Evolutionary conservation across 2,329 filamentous ascomycete species (phyloP).

Genomic region (Cercospora brassicicola): DNA sequence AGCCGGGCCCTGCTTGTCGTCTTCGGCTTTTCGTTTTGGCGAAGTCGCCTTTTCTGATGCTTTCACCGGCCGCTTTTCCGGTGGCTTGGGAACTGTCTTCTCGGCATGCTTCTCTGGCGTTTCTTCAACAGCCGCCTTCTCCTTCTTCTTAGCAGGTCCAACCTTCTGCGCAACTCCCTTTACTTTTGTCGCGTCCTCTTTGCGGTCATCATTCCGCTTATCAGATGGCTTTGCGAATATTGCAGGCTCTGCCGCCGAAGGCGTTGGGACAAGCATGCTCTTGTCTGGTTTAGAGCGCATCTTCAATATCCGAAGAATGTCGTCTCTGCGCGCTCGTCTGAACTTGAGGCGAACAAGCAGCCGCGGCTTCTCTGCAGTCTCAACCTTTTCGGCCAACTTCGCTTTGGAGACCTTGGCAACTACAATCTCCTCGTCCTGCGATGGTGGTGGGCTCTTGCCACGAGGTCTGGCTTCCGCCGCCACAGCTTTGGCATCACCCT

Average conservation of each 20-base stretch:
- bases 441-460: constrained; percentile 20
- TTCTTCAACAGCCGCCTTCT: constrained; percentile 15
- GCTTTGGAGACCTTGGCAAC: constrained; percentile 20
- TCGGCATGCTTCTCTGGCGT: constrained; percentile 2
- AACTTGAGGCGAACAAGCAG: constrained; percentile 36
- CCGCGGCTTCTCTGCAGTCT: constrained; percentile 15
- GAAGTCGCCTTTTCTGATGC: constrained; percentile 17
- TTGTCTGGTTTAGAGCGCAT: constrained; percentile 31
- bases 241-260: constrained; percentile 17
- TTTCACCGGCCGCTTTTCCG: constrained; percentile 14
- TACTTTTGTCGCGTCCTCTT: constrained; percentile 20
- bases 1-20: constrained; percentile 20
- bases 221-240: constrained; percentile 13
- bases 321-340: constrained; percentile 30
- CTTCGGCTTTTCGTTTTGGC: constrained; percentile 15
- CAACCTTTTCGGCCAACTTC: constrained; percentile 10
- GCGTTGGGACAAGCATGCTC: constrained; percentile 13
- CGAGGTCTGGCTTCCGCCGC: constrained; percentile 14
- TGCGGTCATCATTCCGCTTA: constrained; percentile 20
- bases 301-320: constrained; percentile 34
- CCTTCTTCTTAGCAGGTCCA: constrained; percentile 27
- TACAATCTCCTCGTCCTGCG: constrained; percentile 27
- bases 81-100: constrained; percentile 10
- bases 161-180: constrained; percentile 39
- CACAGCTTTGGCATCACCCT: constrained; percentile 24